Percentiles rank a stretch among this genome's conserved stretches.
Evolutionary conservation across 495 filamentous ascomycete species (phyloP).

Genomic region (Penicillium cataractarum): DNA sequence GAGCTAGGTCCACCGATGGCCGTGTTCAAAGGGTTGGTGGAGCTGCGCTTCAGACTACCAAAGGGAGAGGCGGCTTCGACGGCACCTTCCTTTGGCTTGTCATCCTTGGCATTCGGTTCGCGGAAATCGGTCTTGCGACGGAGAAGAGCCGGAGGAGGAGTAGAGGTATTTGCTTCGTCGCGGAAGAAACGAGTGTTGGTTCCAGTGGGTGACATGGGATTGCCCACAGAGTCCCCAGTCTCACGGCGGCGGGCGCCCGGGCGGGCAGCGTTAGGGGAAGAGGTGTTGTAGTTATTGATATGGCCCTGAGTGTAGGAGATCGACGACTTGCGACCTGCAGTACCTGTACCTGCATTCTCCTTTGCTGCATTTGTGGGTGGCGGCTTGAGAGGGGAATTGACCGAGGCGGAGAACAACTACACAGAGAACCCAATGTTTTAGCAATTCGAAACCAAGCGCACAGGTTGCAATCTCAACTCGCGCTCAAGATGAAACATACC

Average conservation of each 20-base stretch:
- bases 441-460: slow-evolving; percentile 11
- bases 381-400: slow-evolving; percentile 92
- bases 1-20: slow-evolving; percentile 58
- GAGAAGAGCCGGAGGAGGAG: slow-evolving; percentile 67
- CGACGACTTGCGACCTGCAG: slow-evolving; percentile 73
- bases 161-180: slow-evolving; percentile 61
- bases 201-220: slow-evolving; percentile 61
- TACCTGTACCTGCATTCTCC: slow-evolving; percentile 60
- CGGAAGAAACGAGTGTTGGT: slow-evolving; percentile 56
- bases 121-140: slow-evolving; percentile 74
- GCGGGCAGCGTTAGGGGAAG: slow-evolving; percentile 66
- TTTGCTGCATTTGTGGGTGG: slow-evolving; percentile 72
- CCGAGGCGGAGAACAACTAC: slow-evolving; percentile 77
- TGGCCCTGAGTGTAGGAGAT: slow-evolving; percentile 63
- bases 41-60: slow-evolving; percentile 68
- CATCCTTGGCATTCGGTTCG: slow-evolving; percentile 47
- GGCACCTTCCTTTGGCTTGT: slow-evolving; percentile 49
- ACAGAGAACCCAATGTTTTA: slow-evolving; percentile 18
- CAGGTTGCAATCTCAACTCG: not conserved
- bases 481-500: slow-evolving; percentile 46
- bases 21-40: slow-evolving; percentile 63
- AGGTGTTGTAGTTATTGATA: slow-evolving; percentile 48
- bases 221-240: slow-evolving; percentile 72
- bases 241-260: slow-evolving; percentile 80
- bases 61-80: slow-evolving; percentile 58